A percentile compares a stretch with the other conserved stretches of the same genome.
Conservation (phyloP, 1,284 basidiomycete genomes). For the Austroboletus novae-zelandiae region DNA sequence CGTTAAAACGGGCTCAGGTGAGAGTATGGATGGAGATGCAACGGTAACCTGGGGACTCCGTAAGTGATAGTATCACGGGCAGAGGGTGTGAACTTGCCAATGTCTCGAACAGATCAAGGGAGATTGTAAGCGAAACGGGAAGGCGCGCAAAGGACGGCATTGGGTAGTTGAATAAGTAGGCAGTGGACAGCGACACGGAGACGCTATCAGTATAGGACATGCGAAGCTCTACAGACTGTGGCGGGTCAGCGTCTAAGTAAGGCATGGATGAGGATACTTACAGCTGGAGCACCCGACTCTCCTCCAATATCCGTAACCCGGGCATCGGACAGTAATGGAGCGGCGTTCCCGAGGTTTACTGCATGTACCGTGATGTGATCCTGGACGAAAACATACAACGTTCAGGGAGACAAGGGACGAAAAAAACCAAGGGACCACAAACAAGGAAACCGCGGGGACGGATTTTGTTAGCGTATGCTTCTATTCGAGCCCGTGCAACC, state of each 20-base stretch:
- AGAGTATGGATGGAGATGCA: conserved; percentile 47
- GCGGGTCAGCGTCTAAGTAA: conserved; percentile 7
- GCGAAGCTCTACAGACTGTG: conserved; percentile 51
- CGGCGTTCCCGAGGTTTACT: conserved; percentile 67
- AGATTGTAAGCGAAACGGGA: conserved; percentile 75
- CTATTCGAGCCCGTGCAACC: conserved; percentile 63
- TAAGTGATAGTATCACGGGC: conserved; percentile 3
- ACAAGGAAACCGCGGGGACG: conserved; percentile 69
- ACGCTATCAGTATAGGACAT: conserved; percentile 68
- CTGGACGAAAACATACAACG: conserved; percentile 37
- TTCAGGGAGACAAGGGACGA: neutral
- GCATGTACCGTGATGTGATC: conserved; percentile 75
- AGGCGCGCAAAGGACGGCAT: conserved; percentile 76
- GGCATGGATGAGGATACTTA: conserved; percentile 13
- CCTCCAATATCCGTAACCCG: conserved; percentile 36
- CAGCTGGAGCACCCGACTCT: conserved; percentile 9
- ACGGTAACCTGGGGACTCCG: conserved; percentile 44
- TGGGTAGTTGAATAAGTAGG: conserved; percentile 81
- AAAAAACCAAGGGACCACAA: conserved; percentile 23
- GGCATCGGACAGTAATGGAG: conserved; percentile 63
- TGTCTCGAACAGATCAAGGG: conserved; percentile 73
- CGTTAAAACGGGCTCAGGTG: conserved; percentile 52
- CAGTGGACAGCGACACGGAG: conserved; percentile 76
- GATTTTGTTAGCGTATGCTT: conserved; percentile 68
- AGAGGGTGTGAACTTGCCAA: conserved; percentile 40